A percentile compares a stretch with the other conserved stretches of the same genome.
These are phyloP conservation scores for Chrysanthemum seticuspe DNA, from an alignment of 129 eudicot species.

Conservation along the genomic window DNA sequence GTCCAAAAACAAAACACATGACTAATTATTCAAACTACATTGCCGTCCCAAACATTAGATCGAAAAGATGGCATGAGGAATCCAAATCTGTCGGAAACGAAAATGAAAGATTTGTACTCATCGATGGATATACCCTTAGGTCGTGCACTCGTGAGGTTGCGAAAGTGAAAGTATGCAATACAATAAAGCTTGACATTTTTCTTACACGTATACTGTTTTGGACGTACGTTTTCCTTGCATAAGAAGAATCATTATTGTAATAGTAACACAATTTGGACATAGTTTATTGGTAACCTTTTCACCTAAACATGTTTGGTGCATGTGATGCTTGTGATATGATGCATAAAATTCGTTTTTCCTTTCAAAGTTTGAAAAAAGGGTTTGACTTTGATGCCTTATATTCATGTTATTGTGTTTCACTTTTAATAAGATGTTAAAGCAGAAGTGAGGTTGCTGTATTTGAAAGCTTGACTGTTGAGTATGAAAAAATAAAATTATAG, in stretches of 20 bases:
- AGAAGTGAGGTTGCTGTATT: no score
- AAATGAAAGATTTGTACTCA: background rate
- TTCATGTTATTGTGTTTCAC: no score
- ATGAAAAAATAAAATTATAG: no score
- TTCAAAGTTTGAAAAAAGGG: background rate
- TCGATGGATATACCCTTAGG: background rate
- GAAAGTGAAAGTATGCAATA: background rate
- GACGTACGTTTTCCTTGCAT: background rate
- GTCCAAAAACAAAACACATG: conserved; percentile 11
- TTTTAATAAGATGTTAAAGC: no score
- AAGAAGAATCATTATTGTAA: background rate
- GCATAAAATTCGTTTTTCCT: conserved; percentile 9
- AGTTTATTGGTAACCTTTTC: background rate
- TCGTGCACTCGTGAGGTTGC: conserved; percentile 5
- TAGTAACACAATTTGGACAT: conserved; percentile 1
- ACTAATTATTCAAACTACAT: background rate
- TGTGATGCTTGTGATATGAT: background rate
- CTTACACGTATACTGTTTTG: background rate
- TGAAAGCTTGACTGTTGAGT: no score
- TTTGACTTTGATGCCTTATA: background rate
- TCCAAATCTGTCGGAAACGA: background rate
- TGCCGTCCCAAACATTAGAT: conserved; percentile 10
- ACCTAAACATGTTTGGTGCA: conserved; percentile 8
- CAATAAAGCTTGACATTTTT: conserved; percentile 1
- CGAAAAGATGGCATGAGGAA: background rate